Evolutionary conservation across 2,329 filamentous ascomycete species (phyloP), one percentile per base, ranked within the genome.

Genomic region (Exophiala oligosperma): DNA sequence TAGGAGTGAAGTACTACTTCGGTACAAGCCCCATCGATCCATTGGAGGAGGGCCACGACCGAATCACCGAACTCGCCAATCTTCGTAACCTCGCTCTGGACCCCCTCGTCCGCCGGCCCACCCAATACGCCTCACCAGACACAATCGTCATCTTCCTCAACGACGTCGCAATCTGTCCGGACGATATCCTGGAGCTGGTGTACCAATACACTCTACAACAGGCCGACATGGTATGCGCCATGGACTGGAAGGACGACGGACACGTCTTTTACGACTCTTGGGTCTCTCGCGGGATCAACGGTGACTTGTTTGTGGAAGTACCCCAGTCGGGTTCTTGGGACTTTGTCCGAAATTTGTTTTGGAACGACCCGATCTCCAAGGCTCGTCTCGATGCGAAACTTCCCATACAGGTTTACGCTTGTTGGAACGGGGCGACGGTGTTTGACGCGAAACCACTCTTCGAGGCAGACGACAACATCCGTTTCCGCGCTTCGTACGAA

Each of bases 391-490:
- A 62, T 0, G 60, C 60, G 0, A 68, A 72, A 28, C 68, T 71
- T 12, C 82, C 84, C 0, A 81, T 85, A 56, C 84, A 86, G 67
- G 83, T 85, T 0, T 86, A 83, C 59, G 68, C 82, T 0, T 86
- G 84, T 68, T 86, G 84, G 83, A 85, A 85, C 59, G 84, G 84
- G 2, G 81, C 78, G 0, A 74, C 74, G 0, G 77, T 75, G 0
- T 79, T 85, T 51, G 72, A 71, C 0, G 82, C 81, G 0, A 69
- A 71, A 44, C 80, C 81, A 0, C 65, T 85, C 3, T 57, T 83
- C 3, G 69, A 74, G n/a, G 2, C 8, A 2, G 11, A 35, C 26
- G 64, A 71, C 0, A 71, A 71, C 7, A 67, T 85, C 2, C 62
- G 66, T 3, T 85, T 86, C 64, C 75, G 83, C 1, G 64, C 64